A percentile compares a stretch with the other conserved stretches of the same genome.
phyloP scores from a whole-genome alignment of 768 basidiomycete species.

The Auriscalpium microsporum region DNA sequence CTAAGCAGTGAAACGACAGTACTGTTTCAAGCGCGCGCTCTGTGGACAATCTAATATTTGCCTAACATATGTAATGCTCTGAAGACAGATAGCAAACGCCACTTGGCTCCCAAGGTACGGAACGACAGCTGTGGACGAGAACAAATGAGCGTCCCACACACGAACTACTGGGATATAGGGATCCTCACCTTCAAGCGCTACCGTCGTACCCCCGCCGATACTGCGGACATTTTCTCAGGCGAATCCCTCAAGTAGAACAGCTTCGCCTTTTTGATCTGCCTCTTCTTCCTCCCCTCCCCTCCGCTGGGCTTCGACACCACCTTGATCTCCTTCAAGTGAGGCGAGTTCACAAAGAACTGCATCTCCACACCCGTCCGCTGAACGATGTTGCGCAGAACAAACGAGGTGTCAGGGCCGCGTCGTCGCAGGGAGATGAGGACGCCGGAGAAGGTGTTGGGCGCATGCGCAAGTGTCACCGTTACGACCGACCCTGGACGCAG shows the following conservation, averaged over 20 bases:
- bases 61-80: no score
- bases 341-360: constrained; percentile 82
- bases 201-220: constrained; percentile 41
- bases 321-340: constrained; percentile 81
- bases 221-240: constrained; percentile 77
- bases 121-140: no score
- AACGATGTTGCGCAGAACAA: constrained; percentile 83
- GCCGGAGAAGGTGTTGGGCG: constrained; percentile 80
- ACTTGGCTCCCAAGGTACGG: no score
- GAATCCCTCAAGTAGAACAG: constrained; percentile 76
- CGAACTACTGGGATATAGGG: background rate
- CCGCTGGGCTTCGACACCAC: constrained; percentile 34
- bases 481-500: constrained; percentile 82
- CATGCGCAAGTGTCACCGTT: constrained; percentile 66
- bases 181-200: background rate
- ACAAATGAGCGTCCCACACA: no score
- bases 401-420: constrained; percentile 80
- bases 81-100: no score
- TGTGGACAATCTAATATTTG: no score
- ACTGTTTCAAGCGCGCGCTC: no score
- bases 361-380: constrained; percentile 90
- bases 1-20: no score
- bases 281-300: constrained; percentile 13
- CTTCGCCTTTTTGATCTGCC: constrained; percentile 70
- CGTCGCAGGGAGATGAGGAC: constrained; percentile 78